Evolutionary conservation across 169 alveolate genomes (phyloP), one percentile per base, ranked within the genome.

Genomic region (Perkinsus olseni): DNA sequence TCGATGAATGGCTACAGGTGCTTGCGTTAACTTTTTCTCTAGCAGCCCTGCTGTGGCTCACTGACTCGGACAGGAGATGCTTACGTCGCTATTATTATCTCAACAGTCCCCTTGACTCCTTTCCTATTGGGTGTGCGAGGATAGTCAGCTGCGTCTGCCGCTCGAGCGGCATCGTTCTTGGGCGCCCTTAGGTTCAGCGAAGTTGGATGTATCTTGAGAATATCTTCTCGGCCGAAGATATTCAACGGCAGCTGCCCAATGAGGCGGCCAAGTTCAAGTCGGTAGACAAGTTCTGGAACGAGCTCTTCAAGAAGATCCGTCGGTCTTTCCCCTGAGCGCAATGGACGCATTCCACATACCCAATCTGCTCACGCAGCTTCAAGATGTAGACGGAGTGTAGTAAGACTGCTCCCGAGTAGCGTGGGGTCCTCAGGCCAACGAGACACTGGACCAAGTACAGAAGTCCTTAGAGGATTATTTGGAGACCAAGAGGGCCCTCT

Each of bases 161-260:
- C n/a, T n/a, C n/a, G n/a, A 62, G 34, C 17, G 1, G 82, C 1
- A 62, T 13, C 8, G 82, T 3, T 28, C 82, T 13, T 62, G 6
- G 82, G 6, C 17, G 21, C 50, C 50, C 50, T 62, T 24, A 62
- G 82, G 82, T 62, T 24, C 97, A 97, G 95, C 95, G 97, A 93
- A 96, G 97, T 92, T 97, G 99, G 98, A 97, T 97, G 97, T 97
- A 97, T 93, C 96, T 97, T 36, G 99, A 97, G 95, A 97, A 97
- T 94, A 97, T 97, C 94, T 98, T 98, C 96, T 95, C 97, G 38
- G 99, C 99, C n/a, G 98, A 97, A 93, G 99, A 98, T 94, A 98
- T 98, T 74, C 96, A 97, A 94, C 96, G 97, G 95, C 97, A 97
- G 95, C 95, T 98, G 62, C 98, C 98, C 13, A 94, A 96, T 45